These are phyloP conservation scores for Cystobasidium onofrii DNA, from an alignment of 768 basidiomycete species.

Conservation along the genomic window DNA sequence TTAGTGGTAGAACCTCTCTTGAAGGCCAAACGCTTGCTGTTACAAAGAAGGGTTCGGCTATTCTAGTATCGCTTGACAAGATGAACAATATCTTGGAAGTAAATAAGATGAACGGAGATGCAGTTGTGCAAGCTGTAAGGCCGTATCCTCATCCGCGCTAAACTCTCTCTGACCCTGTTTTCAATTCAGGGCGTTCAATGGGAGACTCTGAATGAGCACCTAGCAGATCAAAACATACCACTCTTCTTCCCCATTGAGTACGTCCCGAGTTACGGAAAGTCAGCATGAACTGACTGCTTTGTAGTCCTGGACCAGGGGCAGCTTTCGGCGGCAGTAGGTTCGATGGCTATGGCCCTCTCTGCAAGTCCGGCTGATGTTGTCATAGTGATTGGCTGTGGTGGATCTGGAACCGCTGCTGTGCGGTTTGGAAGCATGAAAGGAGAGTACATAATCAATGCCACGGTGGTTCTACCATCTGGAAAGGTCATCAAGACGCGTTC, in stretches of 20 bases:
- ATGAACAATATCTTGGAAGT: constrained; percentile 75
- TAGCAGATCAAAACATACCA: constrained; percentile 55
- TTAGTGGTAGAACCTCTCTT: constrained; percentile 60
- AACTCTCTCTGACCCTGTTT: not conserved
- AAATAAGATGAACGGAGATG: constrained; percentile 58
- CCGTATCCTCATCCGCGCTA: not conserved
- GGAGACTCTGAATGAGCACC: constrained; percentile 57
- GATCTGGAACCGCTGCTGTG: constrained; percentile 48
- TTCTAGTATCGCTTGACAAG: constrained; percentile 37
- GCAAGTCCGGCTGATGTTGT: not conserved
- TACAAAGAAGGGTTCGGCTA: constrained; percentile 34
- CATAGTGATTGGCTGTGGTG: constrained; percentile 22
- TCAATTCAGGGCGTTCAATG: constrained; percentile 51
- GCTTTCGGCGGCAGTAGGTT: constrained; percentile 9
- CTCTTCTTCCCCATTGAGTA: constrained; percentile 70
- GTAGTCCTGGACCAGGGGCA: constrained; percentile 20
- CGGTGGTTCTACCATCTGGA: constrained; percentile 78
- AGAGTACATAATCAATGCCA: constrained; percentile 50
- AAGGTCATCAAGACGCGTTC: constrained; percentile 79
- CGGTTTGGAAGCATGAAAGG: constrained; percentile 57
- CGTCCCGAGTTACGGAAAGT: not conserved
- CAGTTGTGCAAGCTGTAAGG: constrained; percentile 58
- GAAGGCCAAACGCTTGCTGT: constrained; percentile 35
- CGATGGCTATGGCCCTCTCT: not conserved
- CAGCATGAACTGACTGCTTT: not conserved